Evolutionary conservation across 2,329 filamentous ascomycete species (phyloP), one percentile per base, ranked within the genome.

Genomic region (Ilyonectria sp.): DNA sequence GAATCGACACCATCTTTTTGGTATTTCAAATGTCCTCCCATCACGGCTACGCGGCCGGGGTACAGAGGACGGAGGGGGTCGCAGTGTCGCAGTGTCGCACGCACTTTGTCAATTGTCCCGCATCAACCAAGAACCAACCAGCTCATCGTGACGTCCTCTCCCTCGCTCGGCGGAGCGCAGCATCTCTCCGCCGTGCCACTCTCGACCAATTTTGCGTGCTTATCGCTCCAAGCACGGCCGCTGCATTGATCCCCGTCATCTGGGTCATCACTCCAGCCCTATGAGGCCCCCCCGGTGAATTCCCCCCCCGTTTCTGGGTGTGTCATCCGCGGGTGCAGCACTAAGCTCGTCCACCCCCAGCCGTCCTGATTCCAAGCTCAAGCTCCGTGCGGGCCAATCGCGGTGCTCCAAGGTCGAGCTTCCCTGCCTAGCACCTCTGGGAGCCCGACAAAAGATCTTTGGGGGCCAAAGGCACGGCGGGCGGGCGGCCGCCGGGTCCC

Each of bases 361-460:
- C 17, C 46, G 26, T 11, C 40, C 49, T 23, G 33, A 17, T 54
- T n/a, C 46, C 6, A 26, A 26, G 21, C 26, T 35, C 35, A n/a
- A 53, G 8, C 21, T 33, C 52, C n/a, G 23, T 26, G 7, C 7
- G 37, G 35, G 17, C 61, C 19, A 64, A 64, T 64, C 61, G 26
- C 26, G 26, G 26, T 26, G 26, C 26, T 26, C 26, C 1, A 6
- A 64, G 6, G 10, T 11, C 17, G n/a, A 21, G 13, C 21, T 9
- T 23, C 31, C 15, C 35, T 61, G 26, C 33, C 40, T 44, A 17
- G 19, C 17, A 23, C 49, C 56, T 33, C 50, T 31, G 37, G 21
- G 56, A 37, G 54, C 61, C 61, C 54, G 54, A 63, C 62, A 65
- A 65, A 65, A 65, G 62, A 65, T 64, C 55, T 59, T 65, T 53